These are phyloP conservation scores for Cudoniella acicularis DNA, from an alignment of 495 filamentous ascomycete genomes.

Conservation along the genomic window DNA sequence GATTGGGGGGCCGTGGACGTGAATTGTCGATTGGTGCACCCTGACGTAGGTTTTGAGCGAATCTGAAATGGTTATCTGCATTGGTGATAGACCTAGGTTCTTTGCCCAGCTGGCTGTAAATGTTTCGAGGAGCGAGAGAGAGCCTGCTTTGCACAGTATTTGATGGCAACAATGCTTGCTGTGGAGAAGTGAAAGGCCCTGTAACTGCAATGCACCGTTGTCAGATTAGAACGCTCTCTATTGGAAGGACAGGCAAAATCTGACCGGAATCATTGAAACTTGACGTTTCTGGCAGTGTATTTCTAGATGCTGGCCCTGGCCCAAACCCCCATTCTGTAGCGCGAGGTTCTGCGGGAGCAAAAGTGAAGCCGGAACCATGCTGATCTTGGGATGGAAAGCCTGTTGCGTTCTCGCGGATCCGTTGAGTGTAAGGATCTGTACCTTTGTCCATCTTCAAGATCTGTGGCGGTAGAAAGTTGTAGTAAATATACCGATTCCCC, in stretches of 20 bases:
- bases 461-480: neutral
- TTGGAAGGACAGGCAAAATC: neutral
- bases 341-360: neutral
- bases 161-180: neutral
- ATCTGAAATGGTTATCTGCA: constrained; percentile 22
- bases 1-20: neutral
- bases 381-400: neutral
- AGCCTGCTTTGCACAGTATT: constrained; percentile 6
- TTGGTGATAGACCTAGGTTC: constrained; percentile 15
- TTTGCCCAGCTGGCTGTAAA: constrained; percentile 9
- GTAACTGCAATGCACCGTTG: neutral
- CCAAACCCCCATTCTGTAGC: constrained; percentile 2
- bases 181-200: constrained; percentile 1
- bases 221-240: neutral
- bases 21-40: neutral
- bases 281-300: neutral
- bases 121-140: constrained; percentile 16
- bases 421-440: constrained; percentile 18
- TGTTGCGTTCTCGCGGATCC: constrained; percentile 15
- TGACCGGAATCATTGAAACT: constrained; percentile 9
- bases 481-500: neutral
- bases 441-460: constrained; percentile 8
- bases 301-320: constrained; percentile 6
- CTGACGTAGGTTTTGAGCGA: constrained; percentile 21
- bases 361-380: neutral